A percentile compares a stretch with the other conserved stretches of the same genome.
Conservation (phyloP, 768 basidiomycete genomes). For the Filobasidium wieringae region DNA sequence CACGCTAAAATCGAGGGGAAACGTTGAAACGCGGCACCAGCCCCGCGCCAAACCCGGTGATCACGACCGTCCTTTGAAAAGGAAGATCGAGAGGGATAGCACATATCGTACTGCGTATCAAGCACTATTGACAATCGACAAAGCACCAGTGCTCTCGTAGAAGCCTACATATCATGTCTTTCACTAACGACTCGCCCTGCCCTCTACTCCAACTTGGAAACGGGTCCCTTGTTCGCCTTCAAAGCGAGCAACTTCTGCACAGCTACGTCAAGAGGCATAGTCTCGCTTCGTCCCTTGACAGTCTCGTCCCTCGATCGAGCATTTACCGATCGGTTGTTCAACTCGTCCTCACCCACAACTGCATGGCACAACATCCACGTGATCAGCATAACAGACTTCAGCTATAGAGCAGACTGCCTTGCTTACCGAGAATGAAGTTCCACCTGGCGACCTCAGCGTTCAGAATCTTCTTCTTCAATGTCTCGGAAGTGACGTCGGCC, state of each 20-base stretch:
- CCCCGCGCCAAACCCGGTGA: no score
- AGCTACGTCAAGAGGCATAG: conserved; percentile 57
- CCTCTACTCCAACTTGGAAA: conserved; percentile 43
- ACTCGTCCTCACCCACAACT: conserved; percentile 94
- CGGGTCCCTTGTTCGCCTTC: conserved; percentile 50
- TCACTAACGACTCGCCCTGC: conserved; percentile 4
- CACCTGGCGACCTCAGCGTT: conserved; percentile 96
- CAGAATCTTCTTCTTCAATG: conserved; percentile 90
- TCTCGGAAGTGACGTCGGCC: conserved; percentile 82
- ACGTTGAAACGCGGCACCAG: no score
- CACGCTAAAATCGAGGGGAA: no score
- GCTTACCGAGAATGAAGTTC: conserved; percentile 87
- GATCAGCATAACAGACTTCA: not conserved
- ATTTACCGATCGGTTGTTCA: conserved; percentile 76
- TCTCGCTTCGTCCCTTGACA: conserved; percentile 54
- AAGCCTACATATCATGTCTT: no score
- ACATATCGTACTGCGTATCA: no score
- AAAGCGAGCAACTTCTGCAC: conserved; percentile 58
- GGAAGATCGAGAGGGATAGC: no score
- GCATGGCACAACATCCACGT: not conserved
- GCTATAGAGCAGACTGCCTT: not conserved
- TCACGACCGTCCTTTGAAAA: no score
- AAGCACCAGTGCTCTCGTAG: no score
- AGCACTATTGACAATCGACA: no score
- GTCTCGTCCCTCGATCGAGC: conserved; percentile 95